Base-by-base conservation (phyloP, 495 filamentous ascomycete genomes). In the Amorphotheca resinae region DNA sequence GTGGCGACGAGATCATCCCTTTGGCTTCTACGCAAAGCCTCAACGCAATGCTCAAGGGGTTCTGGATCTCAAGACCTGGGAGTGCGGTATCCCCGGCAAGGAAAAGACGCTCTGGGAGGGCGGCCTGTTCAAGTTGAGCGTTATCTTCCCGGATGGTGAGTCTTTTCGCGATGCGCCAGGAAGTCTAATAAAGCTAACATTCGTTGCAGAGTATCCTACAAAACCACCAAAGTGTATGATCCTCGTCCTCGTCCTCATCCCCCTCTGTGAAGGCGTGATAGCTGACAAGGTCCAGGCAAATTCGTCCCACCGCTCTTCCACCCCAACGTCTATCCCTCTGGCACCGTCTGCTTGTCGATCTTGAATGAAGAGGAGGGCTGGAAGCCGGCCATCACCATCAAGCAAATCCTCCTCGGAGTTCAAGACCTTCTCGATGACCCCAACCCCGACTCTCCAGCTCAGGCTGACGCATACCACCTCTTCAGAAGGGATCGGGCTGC, bases 281-380 rank as follows among this genome's bases (percentile, higher is more conserved):
- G 28, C 32, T 47, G 34, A 50, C 42, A 39, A n/a, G 50, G 33
- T 11, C 33, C 51, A 96, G 89, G 89, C 79, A 95, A 95, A 76
- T 99, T 99, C 54, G 72, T 79, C 1, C 91, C 91, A 5, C 87
- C 91, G 2, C 80, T 99, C 11, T 99, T 96, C 69, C 91, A 99
- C 59, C 91, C 91, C 0, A 99, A 99, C 57, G 93, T 99, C 54
- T 99, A 99, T 59, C 91, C 91, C 1, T 95, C 89, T 1, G 93
- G 91, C 43, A 96, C 91, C 15, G 93, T 99, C 40, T 99, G 91
- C 59, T 74, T 99, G 9, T 94, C 86, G 12, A 99, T 99, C 52
- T 63, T 99, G 44, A 99, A 99, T 62, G 93, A 99, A 60, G 91
- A 99, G 49, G 91, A 99, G 57, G 91, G 83, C 7, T 99, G 93